A percentile compares a stretch with the other conserved stretches of the same genome.
phyloP scores from a whole-genome alignment of 768 basidiomycete genomes.

The Phaeotremella fagi region DNA sequence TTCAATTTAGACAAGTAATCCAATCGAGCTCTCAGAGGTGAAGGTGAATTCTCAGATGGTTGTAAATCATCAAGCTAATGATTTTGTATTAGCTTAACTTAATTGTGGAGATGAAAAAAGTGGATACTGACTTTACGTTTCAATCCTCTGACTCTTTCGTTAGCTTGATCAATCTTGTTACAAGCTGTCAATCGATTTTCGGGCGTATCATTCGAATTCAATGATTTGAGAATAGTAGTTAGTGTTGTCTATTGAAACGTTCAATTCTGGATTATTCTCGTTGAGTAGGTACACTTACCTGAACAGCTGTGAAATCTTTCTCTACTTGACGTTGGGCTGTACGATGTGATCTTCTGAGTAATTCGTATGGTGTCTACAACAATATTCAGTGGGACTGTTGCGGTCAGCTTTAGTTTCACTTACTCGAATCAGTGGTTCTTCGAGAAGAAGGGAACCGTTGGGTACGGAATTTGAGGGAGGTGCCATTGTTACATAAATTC shows the following conservation, averaged over 20 bases:
- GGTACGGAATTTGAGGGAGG: background rate
- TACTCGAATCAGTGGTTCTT: constrained; percentile 45
- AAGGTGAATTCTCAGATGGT: constrained; percentile 16
- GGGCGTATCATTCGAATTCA: too few relatives aligned
- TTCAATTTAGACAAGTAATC: constrained; percentile 19
- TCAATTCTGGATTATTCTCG: constrained; percentile 33
- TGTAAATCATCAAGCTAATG: constrained; percentile 41
- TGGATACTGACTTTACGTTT: constrained; percentile 70
- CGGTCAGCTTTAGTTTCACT: background rate
- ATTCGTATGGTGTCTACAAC: constrained; percentile 43
- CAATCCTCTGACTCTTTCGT: constrained; percentile 54
- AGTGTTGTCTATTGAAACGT: too few relatives aligned
- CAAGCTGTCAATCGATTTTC: too few relatives aligned
- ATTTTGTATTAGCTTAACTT: constrained; percentile 15
- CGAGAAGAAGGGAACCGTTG: constrained; percentile 31
- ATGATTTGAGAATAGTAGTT: too few relatives aligned
- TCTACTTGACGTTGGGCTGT: constrained; percentile 47
- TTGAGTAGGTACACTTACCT: constrained; percentile 19
- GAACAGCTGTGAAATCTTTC: constrained; percentile 45
- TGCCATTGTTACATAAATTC: background rate
- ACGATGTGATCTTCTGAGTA: constrained; percentile 41
- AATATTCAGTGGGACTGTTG: background rate
- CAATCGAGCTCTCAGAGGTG: constrained; percentile 21
- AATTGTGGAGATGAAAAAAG: background rate
- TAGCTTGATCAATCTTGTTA: constrained; percentile 30